Evolutionary conservation across 2,329 filamentous ascomycete species (phyloP).

Genomic region (Microsporum ferrugineum): DNA sequence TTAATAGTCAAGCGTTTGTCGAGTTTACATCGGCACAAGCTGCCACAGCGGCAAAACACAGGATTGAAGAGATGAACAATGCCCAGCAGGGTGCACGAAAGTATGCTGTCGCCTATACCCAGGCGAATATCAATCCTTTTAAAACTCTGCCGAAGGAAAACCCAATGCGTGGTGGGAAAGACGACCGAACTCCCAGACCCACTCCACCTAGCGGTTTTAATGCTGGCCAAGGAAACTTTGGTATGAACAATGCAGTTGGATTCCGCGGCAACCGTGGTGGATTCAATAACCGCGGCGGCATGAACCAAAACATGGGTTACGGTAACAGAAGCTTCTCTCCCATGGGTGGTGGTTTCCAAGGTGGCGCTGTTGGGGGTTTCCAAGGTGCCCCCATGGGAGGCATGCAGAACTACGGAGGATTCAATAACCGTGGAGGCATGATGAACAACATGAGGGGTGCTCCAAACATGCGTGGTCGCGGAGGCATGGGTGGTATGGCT

Average conservation of each 20-base stretch:
- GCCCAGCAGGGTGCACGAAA: conserved; percentile 50
- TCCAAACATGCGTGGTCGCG: conserved; percentile 40
- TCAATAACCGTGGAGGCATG: conserved; percentile 44
- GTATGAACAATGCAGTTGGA: conserved; percentile 39
- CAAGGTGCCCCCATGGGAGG: conserved; percentile 39
- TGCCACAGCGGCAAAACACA: conserved; percentile 71
- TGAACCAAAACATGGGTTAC: conserved; percentile 41
- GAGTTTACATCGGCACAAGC: conserved; percentile 76
- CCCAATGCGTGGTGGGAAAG: conserved; percentile 50
- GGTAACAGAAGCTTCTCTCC: conserved; percentile 38
- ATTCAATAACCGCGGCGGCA: conserved; percentile 39
- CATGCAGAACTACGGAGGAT: conserved; percentile 39
- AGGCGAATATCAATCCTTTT: conserved; percentile 72
- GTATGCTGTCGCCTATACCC: conserved; percentile 62
- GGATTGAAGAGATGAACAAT: conserved; percentile 56
- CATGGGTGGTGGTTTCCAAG: conserved; percentile 32
- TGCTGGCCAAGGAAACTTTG: conserved; percentile 27
- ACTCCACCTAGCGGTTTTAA: conserved; percentile 42
- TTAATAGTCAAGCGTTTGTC: conserved; percentile 59
- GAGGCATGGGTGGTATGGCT: conserved; percentile 45
- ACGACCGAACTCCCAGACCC: conserved; percentile 42
- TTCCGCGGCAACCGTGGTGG: conserved; percentile 43
- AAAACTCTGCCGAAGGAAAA: conserved; percentile 82
- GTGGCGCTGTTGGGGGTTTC: conserved; percentile 33
- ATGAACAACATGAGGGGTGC: conserved; percentile 30